Base-by-base conservation (phyloP, 257 asterid genomes). In the Capsicum baccatum region DNA sequence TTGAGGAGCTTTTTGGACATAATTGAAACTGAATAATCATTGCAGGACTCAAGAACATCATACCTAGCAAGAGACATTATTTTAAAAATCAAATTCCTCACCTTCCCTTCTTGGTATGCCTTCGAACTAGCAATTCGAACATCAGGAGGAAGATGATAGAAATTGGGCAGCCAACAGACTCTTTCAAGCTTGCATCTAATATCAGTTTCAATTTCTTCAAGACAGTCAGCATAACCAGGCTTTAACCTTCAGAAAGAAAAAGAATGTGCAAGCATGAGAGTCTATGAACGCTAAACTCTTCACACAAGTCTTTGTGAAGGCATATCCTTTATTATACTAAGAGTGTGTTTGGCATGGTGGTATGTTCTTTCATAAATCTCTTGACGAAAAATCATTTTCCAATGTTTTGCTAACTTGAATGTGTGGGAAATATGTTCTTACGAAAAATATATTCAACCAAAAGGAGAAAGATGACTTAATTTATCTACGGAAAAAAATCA, bases 81-180 rank as follows among this genome's bases (percentile, higher is more conserved):
- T 17, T 26, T 26, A 26, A 59, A 68, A n/a, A 11, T 26, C 33
- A 47, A 26, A 35, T 14, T 59, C 10, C 62, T 85, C 86, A 95
- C 99, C 98, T 91, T 92, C 88, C 97, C 99, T 86, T 92, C 89
- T 84, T 88, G 93, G 90, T 94, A 96, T 4, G 94, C 93, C 86
- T 91, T 91, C 2, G 96, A 92, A 88, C 91, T 85, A 50, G 97
- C 99, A 78, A 97, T 92, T 58, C 93, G 93, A 84, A 91, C 85
- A 70, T 94, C 92, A 37, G 91, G 92, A 13, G 93, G 94, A 47
- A 97, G 96, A 88, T 83, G 82, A 84, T 91, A 94, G 89, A 97
- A 94, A 85, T 90, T 86, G 68, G 94, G 98, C 86, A 96, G 85
- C 99, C 99, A 96, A 55, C 80, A 62, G 54, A 94, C 89, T 66